Conservation (phyloP, 495 filamentous ascomycete species). For the Evansstolkia leycettana region DNA sequence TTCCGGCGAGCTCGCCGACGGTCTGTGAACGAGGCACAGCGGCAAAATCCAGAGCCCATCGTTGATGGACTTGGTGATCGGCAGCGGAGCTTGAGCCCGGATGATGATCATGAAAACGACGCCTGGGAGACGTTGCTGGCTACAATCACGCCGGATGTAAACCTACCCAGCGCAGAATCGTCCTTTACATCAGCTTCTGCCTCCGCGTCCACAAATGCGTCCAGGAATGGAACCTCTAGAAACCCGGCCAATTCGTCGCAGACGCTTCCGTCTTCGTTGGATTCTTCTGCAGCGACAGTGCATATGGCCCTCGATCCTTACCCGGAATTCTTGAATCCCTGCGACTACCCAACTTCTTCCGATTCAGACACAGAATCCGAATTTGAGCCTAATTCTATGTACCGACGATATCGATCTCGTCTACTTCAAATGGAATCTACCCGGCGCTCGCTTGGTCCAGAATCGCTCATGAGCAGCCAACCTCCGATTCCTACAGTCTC, state of each 20-base stretch:
- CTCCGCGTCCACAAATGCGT: constrained; percentile 18
- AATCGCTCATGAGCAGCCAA: constrained; percentile 26
- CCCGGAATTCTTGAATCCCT: constrained; percentile 29
- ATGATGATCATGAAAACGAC: constrained; percentile 40
- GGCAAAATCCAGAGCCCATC: constrained; percentile 10
- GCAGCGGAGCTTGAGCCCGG: constrained; percentile 68
- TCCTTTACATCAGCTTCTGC: constrained; percentile 64
- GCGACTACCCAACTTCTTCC: constrained; percentile 27
- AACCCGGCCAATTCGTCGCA: constrained; percentile 23
- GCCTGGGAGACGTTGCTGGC: constrained; percentile 71
- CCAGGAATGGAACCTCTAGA: constrained; percentile 18
- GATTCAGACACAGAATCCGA: constrained; percentile 23
- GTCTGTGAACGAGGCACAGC: constrained; percentile 11
- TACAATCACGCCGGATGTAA: constrained; percentile 70
- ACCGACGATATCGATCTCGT: constrained; percentile 10
- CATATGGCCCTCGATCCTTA: constrained; percentile 26
- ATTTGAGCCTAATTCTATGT: constrained; percentile 9
- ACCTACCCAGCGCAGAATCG: constrained; percentile 64
- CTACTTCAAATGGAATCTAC: constrained; percentile 11
- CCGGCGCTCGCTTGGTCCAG: constrained; percentile 16
- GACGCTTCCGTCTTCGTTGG: constrained; percentile 13
- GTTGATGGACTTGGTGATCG: constrained; percentile 75
- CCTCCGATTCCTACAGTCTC: constrained; percentile 28
- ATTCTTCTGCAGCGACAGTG: constrained; percentile 9
- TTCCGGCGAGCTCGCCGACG: constrained; percentile 16